Evolutionary conservation across 495 filamentous ascomycete genomes (phyloP).

Genomic region (Aspergillus baeticus): DNA sequence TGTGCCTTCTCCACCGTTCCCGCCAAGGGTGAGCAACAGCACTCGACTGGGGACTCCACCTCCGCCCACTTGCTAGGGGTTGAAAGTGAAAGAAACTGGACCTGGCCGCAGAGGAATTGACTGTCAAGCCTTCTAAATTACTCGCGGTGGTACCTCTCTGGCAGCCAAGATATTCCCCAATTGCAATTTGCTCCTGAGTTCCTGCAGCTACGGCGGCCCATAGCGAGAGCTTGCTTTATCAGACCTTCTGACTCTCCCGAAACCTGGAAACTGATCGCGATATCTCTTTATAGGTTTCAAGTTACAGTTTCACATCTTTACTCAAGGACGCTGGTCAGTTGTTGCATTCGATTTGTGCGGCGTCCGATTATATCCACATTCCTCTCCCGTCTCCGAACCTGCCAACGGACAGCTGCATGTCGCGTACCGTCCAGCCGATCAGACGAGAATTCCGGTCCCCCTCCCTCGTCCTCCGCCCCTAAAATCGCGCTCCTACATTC

Average conservation of each 20-base stretch:
- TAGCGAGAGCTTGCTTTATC: background rate
- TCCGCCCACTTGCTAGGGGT: constrained; percentile 21
- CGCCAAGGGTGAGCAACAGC: constrained; percentile 22
- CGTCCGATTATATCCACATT: constrained; percentile 23
- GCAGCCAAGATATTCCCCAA: background rate
- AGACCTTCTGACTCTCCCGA: constrained; percentile 4
- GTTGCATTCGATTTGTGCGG: constrained; percentile 9
- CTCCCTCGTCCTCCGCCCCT: constrained; percentile 9
- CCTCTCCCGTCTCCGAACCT: constrained; percentile 15
- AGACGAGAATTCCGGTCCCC: constrained; percentile 21
- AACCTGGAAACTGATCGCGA: constrained; percentile 6
- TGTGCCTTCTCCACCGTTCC: constrained; percentile 27
- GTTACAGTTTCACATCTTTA: background rate
- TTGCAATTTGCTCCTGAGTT: too few relatives aligned
- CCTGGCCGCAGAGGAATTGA: background rate
- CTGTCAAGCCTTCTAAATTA: background rate
- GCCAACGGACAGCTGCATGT: constrained; percentile 29
- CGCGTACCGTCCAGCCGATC: constrained; percentile 25
- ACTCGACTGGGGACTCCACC: constrained; percentile 21
- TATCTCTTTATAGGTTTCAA: background rate
- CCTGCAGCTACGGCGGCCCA: background rate
- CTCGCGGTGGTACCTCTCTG: background rate
- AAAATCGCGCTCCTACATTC: constrained; percentile 17
- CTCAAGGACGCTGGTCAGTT: background rate
- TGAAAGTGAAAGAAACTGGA: constrained; percentile 14